These are phyloP conservation scores for Colletotrichum lentis DNA, from an alignment of 2,329 filamentous ascomycete species.

Conservation along the genomic window DNA sequence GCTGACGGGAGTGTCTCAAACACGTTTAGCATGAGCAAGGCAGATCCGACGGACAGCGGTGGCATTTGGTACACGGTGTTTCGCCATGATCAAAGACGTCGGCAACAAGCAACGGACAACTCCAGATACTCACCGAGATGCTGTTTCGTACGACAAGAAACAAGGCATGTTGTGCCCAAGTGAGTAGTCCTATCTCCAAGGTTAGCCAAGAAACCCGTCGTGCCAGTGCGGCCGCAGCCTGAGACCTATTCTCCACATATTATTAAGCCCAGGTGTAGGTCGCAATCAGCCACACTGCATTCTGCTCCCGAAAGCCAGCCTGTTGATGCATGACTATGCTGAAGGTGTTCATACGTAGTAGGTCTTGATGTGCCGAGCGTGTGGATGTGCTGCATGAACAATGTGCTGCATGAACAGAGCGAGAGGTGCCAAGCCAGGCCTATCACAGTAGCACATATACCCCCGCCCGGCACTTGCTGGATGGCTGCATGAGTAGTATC, in stretches of 20 bases:
- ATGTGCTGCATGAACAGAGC: slow-evolving; percentile 12
- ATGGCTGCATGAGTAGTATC: slow-evolving; percentile 11
- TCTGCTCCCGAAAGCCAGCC: not conserved
- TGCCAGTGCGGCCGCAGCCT: not conserved
- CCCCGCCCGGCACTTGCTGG: slow-evolving; percentile 21
- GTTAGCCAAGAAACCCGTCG: not conserved
- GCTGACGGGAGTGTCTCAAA: slow-evolving; percentile 13
- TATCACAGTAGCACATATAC: slow-evolving; percentile 19
- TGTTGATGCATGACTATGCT: not conserved
- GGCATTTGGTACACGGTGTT: not conserved
- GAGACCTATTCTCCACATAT: no score
- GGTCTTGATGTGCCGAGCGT: not conserved
- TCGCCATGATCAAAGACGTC: not conserved
- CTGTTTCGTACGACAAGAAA: not conserved
- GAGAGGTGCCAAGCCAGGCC: slow-evolving; percentile 10
- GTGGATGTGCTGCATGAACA: no score
- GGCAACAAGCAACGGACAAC: not conserved
- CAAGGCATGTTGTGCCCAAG: not conserved
- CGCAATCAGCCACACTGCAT: not conserved
- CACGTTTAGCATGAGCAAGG: no score
- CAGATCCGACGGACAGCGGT: not conserved
- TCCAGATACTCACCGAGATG: not conserved
- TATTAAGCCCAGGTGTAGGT: not conserved
- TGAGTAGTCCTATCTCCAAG: not conserved
- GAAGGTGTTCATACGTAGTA: no score